These are phyloP conservation scores for Hysterangium stoloniferum DNA, from an alignment of 768 basidiomycete genomes.

Conservation along the genomic window DNA sequence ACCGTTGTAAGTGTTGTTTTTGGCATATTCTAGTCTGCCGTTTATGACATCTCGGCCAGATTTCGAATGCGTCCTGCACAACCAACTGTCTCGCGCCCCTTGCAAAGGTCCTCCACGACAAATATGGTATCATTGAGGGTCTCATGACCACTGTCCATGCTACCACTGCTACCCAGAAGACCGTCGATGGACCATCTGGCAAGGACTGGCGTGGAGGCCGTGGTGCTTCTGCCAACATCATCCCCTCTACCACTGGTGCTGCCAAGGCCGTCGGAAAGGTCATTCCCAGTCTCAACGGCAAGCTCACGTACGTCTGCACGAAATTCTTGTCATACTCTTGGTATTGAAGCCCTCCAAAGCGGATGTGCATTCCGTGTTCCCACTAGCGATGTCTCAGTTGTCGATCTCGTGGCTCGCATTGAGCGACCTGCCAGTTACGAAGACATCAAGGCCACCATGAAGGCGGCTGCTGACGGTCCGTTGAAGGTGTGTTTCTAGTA, in stretches of 20 bases:
- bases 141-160: slow-evolving; percentile 99
- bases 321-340: not conserved
- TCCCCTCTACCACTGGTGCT: slow-evolving; percentile 97
- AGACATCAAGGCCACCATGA: slow-evolving; percentile 80
- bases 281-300: slow-evolving; percentile 93
- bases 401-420: slow-evolving; percentile 91
- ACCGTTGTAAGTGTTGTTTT: slow-evolving; percentile 53
- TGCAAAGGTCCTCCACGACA: slow-evolving; percentile 97
- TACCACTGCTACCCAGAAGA: slow-evolving; percentile 93
- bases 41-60: slow-evolving; percentile 31
- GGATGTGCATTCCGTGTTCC: slow-evolving; percentile 98
- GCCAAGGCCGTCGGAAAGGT: slow-evolving; percentile 99
- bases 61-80: slow-evolving; percentile 99
- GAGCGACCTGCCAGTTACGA: slow-evolving; percentile 84
- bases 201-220: slow-evolving; percentile 99
- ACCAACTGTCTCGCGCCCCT: slow-evolving; percentile 99
- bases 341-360: slow-evolving; percentile 28
- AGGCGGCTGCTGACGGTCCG: slow-evolving; percentile 63
- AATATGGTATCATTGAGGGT: slow-evolving; percentile 92
- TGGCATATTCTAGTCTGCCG: not conserved
- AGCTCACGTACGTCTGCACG: slow-evolving; percentile 72
- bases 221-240: slow-evolving; percentile 96
- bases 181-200: slow-evolving; percentile 87
- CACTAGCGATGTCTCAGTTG: slow-evolving; percentile 93
- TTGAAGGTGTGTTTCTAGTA: slow-evolving; percentile 27